Percentiles rank a stretch among this genome's conserved stretches.
Evolutionary conservation across 2,329 filamentous ascomycete genomes (phyloP).

Genomic region (Diplodia corticola): DNA sequence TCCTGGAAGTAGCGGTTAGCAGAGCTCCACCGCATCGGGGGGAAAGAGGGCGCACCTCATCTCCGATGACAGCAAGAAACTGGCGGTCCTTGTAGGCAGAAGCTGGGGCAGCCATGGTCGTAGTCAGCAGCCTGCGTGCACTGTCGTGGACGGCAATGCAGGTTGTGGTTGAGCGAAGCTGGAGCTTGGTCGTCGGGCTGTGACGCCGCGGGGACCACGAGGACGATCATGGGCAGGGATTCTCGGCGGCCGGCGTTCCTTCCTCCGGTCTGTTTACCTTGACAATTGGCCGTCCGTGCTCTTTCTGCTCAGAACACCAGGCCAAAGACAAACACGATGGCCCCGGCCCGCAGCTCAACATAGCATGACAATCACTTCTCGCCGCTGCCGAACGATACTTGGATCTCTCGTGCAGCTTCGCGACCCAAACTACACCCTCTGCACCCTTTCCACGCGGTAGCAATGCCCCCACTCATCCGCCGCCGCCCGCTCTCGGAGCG

Average conservation of each 20-base stretch:
- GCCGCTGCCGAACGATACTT: neutral
- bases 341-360: neutral
- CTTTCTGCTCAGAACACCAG: neutral
- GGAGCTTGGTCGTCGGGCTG: slow-evolving; percentile 22
- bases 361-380: neutral
- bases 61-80: slow-evolving; percentile 95
- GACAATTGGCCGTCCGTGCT: neutral
- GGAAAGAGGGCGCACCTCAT: slow-evolving; percentile 67
- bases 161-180: slow-evolving; percentile 6
- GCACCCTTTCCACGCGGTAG: neutral
- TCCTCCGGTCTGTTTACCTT: slow-evolving; percentile 1
- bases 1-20: slow-evolving; percentile 58
- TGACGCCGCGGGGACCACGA: slow-evolving; percentile 11
- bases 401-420: neutral
- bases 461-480: slow-evolving; percentile 80
- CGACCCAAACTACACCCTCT: neutral
- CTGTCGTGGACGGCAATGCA: slow-evolving; percentile 12
- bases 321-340: slow-evolving; percentile 6
- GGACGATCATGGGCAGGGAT: neutral
- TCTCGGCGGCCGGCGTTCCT: neutral
- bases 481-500: slow-evolving; percentile 77
- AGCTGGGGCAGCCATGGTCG: slow-evolving; percentile 58
- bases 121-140: neutral
- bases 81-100: slow-evolving; percentile 76
- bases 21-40: slow-evolving; percentile 8